Conservation (phyloP, 164 flowering plant species). For the Vitis rotundifolia region DNA sequence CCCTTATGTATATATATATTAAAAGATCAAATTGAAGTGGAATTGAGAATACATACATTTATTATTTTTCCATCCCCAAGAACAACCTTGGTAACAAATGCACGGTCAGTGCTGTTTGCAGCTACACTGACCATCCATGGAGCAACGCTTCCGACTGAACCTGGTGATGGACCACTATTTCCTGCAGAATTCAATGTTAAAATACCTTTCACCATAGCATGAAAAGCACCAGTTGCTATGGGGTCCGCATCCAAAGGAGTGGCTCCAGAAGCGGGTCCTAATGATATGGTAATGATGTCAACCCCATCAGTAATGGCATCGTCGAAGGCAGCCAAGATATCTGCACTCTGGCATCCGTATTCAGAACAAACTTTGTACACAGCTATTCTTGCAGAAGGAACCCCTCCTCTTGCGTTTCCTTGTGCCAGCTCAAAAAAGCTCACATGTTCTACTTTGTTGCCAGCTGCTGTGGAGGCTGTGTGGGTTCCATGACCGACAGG, state of each 20-base stretch:
- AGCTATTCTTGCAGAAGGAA: slow-evolving; percentile 23
- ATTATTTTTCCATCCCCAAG: slow-evolving; percentile 28
- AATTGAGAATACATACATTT: slow-evolving; percentile 7
- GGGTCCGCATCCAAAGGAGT: slow-evolving; percentile 10
- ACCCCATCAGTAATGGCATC: slow-evolving; percentile 34
- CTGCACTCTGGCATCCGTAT: neutral
- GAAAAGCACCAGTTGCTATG: slow-evolving; percentile 30
- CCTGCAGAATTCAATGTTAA: slow-evolving; percentile 27
- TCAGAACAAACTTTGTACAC: slow-evolving; percentile 15
- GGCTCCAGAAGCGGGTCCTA: slow-evolving; percentile 8
- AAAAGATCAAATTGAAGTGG: neutral
- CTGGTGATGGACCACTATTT: slow-evolving; percentile 19
- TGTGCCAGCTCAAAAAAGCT: slow-evolving; percentile 12
- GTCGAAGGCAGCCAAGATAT: slow-evolving; percentile 27
- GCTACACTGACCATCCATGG: slow-evolving; percentile 41
- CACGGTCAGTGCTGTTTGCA: slow-evolving; percentile 31
- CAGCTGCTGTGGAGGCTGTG: slow-evolving; percentile 25
- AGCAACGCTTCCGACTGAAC: slow-evolving; percentile 10
- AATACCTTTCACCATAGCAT: slow-evolving; percentile 34
- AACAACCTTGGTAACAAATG: slow-evolving; percentile 17
- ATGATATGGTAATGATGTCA: slow-evolving; percentile 23
- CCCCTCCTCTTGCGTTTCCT: slow-evolving; percentile 18
- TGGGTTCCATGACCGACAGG: slow-evolving; percentile 21
- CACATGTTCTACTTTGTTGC: slow-evolving; percentile 8
- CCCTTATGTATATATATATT: neutral